These are phyloP conservation scores for Dicorynia guianensis DNA, from an alignment of 306 rosid species.

Conservation along the genomic window DNA sequence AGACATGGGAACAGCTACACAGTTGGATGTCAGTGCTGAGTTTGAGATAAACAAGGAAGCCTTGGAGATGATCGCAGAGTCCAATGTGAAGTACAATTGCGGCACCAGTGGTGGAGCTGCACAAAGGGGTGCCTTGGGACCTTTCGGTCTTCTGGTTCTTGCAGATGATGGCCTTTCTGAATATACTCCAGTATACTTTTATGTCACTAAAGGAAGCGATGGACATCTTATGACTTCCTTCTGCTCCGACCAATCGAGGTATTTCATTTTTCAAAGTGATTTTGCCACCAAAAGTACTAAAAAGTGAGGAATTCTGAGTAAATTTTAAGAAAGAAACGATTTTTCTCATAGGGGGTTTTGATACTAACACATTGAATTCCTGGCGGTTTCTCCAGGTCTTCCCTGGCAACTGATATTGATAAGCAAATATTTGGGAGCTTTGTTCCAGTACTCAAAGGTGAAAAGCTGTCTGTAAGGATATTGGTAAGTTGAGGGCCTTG, in stretches of 20 bases:
- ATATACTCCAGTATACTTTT: conserved; percentile 81
- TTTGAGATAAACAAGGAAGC: conserved; percentile 79
- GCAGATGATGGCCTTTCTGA: conserved; percentile 76
- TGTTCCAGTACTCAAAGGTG: conserved; percentile 78
- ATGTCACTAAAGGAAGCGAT: conserved; percentile 62
- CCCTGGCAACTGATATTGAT: conserved; percentile 72
- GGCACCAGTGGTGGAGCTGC: conserved; percentile 64
- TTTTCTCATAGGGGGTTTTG: background rate
- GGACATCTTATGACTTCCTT: conserved; percentile 67
- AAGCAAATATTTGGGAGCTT: conserved; percentile 64
- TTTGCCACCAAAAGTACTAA: too few relatives aligned
- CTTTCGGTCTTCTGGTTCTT: conserved; percentile 83
- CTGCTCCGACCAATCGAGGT: conserved; percentile 88
- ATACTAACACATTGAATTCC: background rate
- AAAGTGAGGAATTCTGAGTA: background rate
- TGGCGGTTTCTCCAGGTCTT: conserved; percentile 58
- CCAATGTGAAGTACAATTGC: conserved; percentile 62
- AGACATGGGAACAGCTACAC: conserved; percentile 71
- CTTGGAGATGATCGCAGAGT: conserved; percentile 45
- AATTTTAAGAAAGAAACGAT: background rate
- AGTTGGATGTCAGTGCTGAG: conserved; percentile 85
- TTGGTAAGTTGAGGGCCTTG: conserved; percentile 60
- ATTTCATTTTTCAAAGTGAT: background rate
- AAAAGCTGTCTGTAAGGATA: conserved; percentile 69
- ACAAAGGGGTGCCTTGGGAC: conserved; percentile 81